A percentile compares a stretch with the other conserved stretches of the same genome.
These are phyloP conservation scores for Ajuga chamaepitys DNA, from an alignment of 257 asterid genomes.

Conservation along the genomic window DNA sequence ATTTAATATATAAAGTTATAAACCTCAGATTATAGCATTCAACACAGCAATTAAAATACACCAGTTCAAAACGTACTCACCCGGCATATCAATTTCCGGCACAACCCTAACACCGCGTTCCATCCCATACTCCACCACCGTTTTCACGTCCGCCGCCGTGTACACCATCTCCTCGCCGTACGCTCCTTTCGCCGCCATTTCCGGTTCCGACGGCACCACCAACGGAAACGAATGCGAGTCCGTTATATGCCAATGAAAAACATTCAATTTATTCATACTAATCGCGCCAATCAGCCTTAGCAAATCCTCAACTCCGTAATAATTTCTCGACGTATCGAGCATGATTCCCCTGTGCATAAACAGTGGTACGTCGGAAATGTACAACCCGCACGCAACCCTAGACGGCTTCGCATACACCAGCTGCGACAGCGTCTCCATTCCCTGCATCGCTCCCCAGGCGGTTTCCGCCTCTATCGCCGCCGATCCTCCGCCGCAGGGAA, in stretches of 20 bases:
- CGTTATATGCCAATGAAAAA: slow-evolving; percentile 93
- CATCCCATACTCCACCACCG: slow-evolving; percentile 66
- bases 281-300: slow-evolving; percentile 62
- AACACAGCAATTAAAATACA: too few relatives aligned
- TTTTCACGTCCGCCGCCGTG: slow-evolving; percentile 57
- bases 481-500: slow-evolving; percentile 25
- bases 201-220: slow-evolving; percentile 69
- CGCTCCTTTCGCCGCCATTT: slow-evolving; percentile 64
- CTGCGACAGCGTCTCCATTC: slow-evolving; percentile 85
- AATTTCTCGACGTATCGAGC: slow-evolving; percentile 85
- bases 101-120: slow-evolving; percentile 72
- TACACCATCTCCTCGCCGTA: slow-evolving; percentile 67
- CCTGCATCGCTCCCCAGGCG: slow-evolving; percentile 91
- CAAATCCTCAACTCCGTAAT: slow-evolving; percentile 48
- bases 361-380: slow-evolving; percentile 57
- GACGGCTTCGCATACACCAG: slow-evolving; percentile 47
- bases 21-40: too few relatives aligned
- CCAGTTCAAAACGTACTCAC: too few relatives aligned
- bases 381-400: slow-evolving; percentile 45
- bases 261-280: slow-evolving; percentile 88
- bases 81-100: slow-evolving; percentile 98
- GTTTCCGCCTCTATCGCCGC: slow-evolving; percentile 47
- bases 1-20: too few relatives aligned
- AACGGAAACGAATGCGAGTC: slow-evolving; percentile 93
- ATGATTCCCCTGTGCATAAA: slow-evolving; percentile 62